Evolutionary conservation across 1,284 basidiomycete species (phyloP), one percentile per base, ranked within the genome.

Genomic region (Cutaneotrichosporon daszewskae): DNA sequence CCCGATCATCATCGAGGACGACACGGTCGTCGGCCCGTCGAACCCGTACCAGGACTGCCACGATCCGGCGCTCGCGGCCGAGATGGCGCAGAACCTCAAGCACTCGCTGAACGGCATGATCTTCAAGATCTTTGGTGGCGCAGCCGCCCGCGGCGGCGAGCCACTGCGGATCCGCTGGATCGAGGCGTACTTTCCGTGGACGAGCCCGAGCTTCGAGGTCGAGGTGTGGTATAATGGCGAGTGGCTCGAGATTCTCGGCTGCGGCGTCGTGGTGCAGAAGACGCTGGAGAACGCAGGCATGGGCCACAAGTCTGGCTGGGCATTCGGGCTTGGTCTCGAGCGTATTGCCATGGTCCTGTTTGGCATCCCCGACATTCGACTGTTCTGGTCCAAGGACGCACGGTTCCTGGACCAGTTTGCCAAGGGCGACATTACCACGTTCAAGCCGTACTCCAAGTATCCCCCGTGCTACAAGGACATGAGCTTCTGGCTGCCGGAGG

Each of bases 281-380:
- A 96, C 92, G 0, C 74, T 99, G 38, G 81, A 91, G 59, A 81
- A 81, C 37, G 84, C 92, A 31, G 90, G 79, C 47, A 80, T 90
- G 4, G 74, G 78, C 0, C 73, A 86, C 60, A 92, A 92, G 69
- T 79, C 90, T 51, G 91, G 91, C 19, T 99, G 95, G 95, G 95
- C 95, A 0, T 98, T 97, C 60, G 95, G 95, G 13, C 82, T 99
- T 27, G 95, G 95, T 6, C 78, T 99, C 33, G 95, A 99, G 66
- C 82, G 95, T 19, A 95, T 98, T 55, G 91, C 94, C 23, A 99
- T 99, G 95, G 84, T 98, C 50, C 79, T 99, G 40, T 98, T 86
- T 72, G 85, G 83, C 14, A 95, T 98, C 45, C 95, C 94, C 3
- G 95, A 99, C 67, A 98, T 99, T 62, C 86, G 95, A n/a, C 76